These are phyloP conservation scores for Rhododendron vialii DNA, from an alignment of 148 eudicot species.

Conservation along the genomic window DNA sequence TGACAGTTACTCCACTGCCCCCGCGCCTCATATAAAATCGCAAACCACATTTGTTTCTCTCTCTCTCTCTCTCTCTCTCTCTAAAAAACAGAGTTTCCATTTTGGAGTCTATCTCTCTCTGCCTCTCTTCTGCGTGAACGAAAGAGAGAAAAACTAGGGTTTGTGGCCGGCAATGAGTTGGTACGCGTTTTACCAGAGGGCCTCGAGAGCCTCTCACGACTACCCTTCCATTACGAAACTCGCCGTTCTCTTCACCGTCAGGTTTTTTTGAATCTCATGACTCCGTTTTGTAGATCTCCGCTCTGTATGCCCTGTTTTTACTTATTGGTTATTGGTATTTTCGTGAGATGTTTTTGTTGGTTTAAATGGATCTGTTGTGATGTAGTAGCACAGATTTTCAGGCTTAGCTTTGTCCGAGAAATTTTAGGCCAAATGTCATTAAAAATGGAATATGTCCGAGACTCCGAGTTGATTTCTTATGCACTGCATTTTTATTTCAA, in stretches of 20 bases:
- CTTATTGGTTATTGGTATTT: background rate
- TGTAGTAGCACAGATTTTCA: background rate
- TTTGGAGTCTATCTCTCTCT: background rate
- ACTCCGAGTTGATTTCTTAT: background rate
- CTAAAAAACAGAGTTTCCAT: background rate
- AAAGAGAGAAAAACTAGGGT: constrained; percentile 14
- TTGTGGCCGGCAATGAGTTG: constrained; percentile 16
- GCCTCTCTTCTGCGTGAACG: background rate
- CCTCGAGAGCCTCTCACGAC: constrained; percentile 11
- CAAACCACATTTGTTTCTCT: background rate
- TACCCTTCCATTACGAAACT: constrained; percentile 18
- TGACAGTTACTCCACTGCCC: constrained; percentile 12
- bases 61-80: background rate
- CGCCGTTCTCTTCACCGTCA: constrained; percentile 15
- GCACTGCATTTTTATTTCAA: background rate
- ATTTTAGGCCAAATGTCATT: background rate
- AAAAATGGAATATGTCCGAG: background rate
- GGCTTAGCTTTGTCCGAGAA: background rate
- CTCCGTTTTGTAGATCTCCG: background rate
- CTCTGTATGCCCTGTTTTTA: background rate
- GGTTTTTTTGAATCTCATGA: constrained; percentile 1
- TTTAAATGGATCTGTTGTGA: background rate
- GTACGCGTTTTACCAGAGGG: constrained; percentile 18
- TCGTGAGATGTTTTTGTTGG: too few species aligned
- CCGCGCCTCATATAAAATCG: background rate